These are phyloP conservation scores for Streptanthus diversifolius DNA, from an alignment of 345 rosid genomes.

Conservation along the genomic window DNA sequence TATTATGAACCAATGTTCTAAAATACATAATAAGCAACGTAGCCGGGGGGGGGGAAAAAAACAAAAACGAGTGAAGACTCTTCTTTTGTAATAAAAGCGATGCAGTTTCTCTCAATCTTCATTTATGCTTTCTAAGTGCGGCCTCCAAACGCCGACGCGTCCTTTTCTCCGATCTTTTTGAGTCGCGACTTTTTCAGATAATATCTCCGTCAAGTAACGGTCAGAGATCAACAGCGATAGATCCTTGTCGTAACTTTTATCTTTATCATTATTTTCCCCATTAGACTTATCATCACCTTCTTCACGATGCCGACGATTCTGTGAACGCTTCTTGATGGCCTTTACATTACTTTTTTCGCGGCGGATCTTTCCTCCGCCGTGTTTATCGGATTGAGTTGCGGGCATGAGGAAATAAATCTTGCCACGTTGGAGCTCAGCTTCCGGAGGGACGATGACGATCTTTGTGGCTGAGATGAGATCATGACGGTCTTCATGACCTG, in stretches of 20 bases:
- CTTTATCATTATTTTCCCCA: slow-evolving; percentile 17
- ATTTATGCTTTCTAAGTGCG: slow-evolving; percentile 78
- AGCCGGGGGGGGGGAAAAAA: slow-evolving; percentile 23
- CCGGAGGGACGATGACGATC: slow-evolving; percentile 87
- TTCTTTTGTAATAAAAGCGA: not conserved
- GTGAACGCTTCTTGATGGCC: slow-evolving; percentile 14
- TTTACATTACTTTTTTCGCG: not conserved
- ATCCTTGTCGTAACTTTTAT: slow-evolving; percentile 5
- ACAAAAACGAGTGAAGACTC: not conserved
- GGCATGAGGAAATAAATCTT: slow-evolving; percentile 95
- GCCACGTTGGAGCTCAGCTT: slow-evolving; percentile 89
- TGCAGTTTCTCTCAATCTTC: slow-evolving; percentile 34
- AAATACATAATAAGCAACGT: not conserved
- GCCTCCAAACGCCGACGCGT: slow-evolving; percentile 90
- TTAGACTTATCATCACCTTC: not conserved
- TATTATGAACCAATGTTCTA: slow-evolving; percentile 16
- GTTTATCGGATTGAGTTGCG: slow-evolving; percentile 32
- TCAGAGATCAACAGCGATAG: slow-evolving; percentile 53
- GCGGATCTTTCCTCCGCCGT: slow-evolving; percentile 31
- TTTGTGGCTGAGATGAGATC: slow-evolving; percentile 51
- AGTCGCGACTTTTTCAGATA: slow-evolving; percentile 73
- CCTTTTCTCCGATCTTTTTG: slow-evolving; percentile 86
- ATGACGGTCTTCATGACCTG: slow-evolving; percentile 50
- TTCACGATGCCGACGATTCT: slow-evolving; percentile 18
- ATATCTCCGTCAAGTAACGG: slow-evolving; percentile 83